Percentiles rank a stretch among this genome's conserved stretches.
Evolutionary conservation across 1,284 basidiomycete genomes (phyloP).

Genomic region (Leccinum pachyderme): DNA sequence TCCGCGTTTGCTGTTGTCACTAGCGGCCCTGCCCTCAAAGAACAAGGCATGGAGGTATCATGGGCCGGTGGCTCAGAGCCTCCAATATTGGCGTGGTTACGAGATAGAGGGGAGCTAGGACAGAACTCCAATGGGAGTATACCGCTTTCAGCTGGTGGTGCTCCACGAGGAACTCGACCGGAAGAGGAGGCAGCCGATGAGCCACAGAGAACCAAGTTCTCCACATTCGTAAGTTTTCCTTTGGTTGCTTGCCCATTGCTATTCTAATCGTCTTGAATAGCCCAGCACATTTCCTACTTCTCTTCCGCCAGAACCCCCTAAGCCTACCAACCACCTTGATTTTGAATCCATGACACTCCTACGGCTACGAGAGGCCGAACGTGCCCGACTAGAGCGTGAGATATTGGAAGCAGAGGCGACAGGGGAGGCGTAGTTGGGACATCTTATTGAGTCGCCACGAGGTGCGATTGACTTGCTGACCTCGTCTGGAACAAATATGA

Average conservation of each 20-base stretch:
- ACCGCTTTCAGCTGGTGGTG: not conserved
- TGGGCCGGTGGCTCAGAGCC: slow-evolving; percentile 77
- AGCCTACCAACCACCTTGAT: slow-evolving; percentile 41
- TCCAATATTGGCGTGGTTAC: slow-evolving; percentile 71
- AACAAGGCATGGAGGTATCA: slow-evolving; percentile 53
- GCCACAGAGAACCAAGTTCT: slow-evolving; percentile 20
- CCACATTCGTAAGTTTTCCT: slow-evolving; percentile 30
- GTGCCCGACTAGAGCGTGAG: slow-evolving; percentile 72
- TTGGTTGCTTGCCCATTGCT: not conserved
- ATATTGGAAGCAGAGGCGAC: slow-evolving; percentile 64
- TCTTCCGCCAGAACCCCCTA: slow-evolving; percentile 24
- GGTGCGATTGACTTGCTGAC: slow-evolving; percentile 16
- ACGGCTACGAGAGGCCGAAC: slow-evolving; percentile 77
- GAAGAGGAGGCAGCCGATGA: slow-evolving; percentile 1
- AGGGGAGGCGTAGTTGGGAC: slow-evolving; percentile 15
- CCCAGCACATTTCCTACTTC: slow-evolving; percentile 19
- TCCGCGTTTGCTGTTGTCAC: slow-evolving; percentile 72
- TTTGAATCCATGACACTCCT: slow-evolving; percentile 82
- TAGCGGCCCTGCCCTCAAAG: slow-evolving; percentile 38
- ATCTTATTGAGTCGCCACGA: not conserved
- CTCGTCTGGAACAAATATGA: slow-evolving; percentile 5
- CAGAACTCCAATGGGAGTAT: slow-evolving; percentile 13
- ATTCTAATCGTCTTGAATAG: slow-evolving; percentile 16
- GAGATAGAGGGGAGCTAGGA: slow-evolving; percentile 63
- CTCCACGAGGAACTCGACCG: not conserved